phyloP scores from a whole-genome alignment of 139 green algal genomes.

The Nannochloris sp. region DNA sequence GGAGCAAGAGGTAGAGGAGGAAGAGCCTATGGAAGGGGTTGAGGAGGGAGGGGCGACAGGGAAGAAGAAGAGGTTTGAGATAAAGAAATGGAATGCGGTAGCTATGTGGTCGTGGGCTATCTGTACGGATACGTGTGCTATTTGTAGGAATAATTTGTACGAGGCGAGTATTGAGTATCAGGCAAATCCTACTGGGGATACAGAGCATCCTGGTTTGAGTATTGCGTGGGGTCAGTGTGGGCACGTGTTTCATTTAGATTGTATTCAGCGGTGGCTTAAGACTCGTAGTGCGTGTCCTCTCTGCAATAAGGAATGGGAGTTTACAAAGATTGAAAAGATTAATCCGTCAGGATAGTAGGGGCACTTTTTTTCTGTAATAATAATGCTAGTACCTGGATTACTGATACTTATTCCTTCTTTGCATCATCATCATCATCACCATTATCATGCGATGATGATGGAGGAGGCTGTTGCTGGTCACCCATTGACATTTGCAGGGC shows the following conservation, averaged over 20 bases:
- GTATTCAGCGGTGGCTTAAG: constrained; percentile 96
- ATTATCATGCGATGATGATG: no score
- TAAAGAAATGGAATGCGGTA: constrained; percentile 97
- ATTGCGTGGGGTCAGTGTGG: constrained; percentile 93
- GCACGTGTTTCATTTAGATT: constrained; percentile 98
- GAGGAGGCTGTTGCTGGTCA: background rate
- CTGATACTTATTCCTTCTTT: background rate
- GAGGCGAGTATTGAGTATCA: constrained; percentile 97
- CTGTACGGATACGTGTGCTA: constrained; percentile 92
- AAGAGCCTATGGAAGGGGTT: background rate
- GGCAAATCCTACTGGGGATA: constrained; percentile 86
- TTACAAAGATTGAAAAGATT: constrained; percentile 78
- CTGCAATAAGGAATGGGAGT: constrained; percentile 94
- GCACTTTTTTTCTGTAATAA: no score
- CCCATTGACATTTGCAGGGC: constrained; percentile 26
- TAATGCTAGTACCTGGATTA: no score
- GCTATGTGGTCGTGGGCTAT: constrained; percentile 95
- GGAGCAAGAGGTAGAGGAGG: background rate
- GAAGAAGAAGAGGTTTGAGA: constrained; percentile 79
- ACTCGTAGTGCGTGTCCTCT: constrained; percentile 85
- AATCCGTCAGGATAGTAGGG: background rate
- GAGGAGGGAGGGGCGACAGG: constrained; percentile 29
- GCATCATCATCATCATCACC: constrained; percentile 4
- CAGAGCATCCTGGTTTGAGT: constrained; percentile 79
- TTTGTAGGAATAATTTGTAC: constrained; percentile 97